Evolutionary conservation across 2,329 filamentous ascomycete genomes (phyloP), one percentile per base, ranked within the genome.

Genomic region (Metarhizium album): DNA sequence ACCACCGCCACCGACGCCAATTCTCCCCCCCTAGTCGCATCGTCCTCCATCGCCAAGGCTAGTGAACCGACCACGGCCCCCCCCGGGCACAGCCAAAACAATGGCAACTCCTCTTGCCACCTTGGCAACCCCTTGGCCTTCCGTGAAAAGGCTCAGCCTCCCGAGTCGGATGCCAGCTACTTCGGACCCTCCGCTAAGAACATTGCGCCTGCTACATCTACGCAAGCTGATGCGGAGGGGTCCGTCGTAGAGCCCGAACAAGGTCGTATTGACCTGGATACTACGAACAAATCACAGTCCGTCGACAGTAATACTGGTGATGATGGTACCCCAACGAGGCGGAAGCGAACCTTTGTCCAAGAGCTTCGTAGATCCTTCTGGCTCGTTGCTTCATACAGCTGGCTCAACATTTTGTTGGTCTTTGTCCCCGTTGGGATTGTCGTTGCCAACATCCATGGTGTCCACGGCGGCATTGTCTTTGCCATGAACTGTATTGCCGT

Each of bases 351-450:
- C 57, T 65, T 81, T 53, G 54, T 70, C 37, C 64, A 67, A 51
- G 74, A 80, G 58, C 70, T 79, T 58, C 73, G 74, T 57, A 71
- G 73, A 53, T 70, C 69, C 22, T 68, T 70, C 55, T 68, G 71
- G 61, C 79, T 83, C 64, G 68, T 74, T 57, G 75, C 90, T 55
- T 76, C 82, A 42, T 80, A 87, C 63, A 89, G 83, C 71, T 89
- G 84, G 79, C 72, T 91, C 70, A 91, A 93, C 64, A 60, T 88
- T 50, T 72, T 91, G 57, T 72, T 91, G 55, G 68, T 90, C 50
- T 90, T 90, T 62, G 87, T 91, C 29, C 87, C 87, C 7, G 74
- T 87, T 49, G 87, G 87, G 59, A 90, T 93, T 60, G 75, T 75
- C 53, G 74, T 82, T 51, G 74, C 84, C 51, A 70, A 76, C 50